A percentile compares a stretch with the other conserved stretches of the same genome.
These are phyloP conservation scores for Ciborinia camelliae DNA, from an alignment of 2,329 filamentous ascomycete species.

Conservation along the genomic window DNA sequence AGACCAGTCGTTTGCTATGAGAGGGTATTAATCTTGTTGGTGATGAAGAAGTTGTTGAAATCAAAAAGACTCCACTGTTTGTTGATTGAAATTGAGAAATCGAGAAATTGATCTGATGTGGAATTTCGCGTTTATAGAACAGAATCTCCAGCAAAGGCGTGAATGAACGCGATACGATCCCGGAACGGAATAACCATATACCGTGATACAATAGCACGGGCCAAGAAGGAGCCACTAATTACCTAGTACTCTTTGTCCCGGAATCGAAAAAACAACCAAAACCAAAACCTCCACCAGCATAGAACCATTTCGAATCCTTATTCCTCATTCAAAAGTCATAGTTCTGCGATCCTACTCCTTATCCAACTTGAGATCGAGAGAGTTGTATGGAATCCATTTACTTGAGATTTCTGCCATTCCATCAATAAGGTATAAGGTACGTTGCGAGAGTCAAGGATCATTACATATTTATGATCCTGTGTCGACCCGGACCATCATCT, in stretches of 20 bases:
- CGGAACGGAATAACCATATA: constrained; percentile 13
- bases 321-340: constrained; percentile 1
- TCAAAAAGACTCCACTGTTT: constrained; percentile 16
- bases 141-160: constrained; percentile 13
- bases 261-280: constrained; percentile 8
- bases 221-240: neutral
- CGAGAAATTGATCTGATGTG: constrained; percentile 13
- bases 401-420: neutral
- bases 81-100: constrained; percentile 19
- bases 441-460: constrained; percentile 4
- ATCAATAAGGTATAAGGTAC: constrained; percentile 8
- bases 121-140: constrained; percentile 16
- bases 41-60: constrained; percentile 18
- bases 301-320: neutral
- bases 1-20: neutral
- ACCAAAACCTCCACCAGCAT: neutral
- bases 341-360: neutral
- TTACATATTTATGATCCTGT: constrained; percentile 3
- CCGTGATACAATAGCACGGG: neutral
- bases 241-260: constrained; percentile 1
- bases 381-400: neutral
- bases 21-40: constrained; percentile 22
- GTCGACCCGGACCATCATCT: constrained; percentile 10
- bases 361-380: neutral
- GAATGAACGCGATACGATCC: constrained; percentile 11